Evolutionary conservation across 2,329 filamentous ascomycete genomes (phyloP), one percentile per base, ranked within the genome.

Genomic region (Cladosporium sp.): DNA sequence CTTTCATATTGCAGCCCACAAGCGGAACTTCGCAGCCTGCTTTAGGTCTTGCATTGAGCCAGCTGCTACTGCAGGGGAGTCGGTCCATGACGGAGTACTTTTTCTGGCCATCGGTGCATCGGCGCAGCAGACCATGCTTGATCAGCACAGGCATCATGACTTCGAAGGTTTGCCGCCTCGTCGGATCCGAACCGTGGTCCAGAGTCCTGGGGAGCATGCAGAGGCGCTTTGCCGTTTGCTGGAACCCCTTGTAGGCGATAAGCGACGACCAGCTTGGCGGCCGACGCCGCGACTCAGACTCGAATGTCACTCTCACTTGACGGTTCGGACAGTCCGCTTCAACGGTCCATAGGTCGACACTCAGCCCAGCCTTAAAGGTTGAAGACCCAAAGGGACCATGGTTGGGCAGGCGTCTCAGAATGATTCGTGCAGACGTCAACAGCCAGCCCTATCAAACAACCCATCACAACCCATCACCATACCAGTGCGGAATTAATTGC

Each of bases 161-260:
- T 39, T 62, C n/a, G 48, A 62, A 62, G 59, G 28, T 51, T 54
- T 62, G 25, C 58, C 59, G 59, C 48, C 28, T 53, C 32, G 14
- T 62, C 59, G 59, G 59, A 32, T 53, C 59, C 59, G 32, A 43
- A 62, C 59, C 59, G 53, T 43, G 59, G 59, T 43, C 59, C 59
- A 54, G 21, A 21, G 21, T 34, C 39, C 48, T 62, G 59, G 59
- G 46, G 48, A 62, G 48, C 48, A 36, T 57, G 18, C 32, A 36
- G 48, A 62, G 23, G 43, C 46, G 26, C 18, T 28, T n/a, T 23
- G 46, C 58, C n/a, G 43, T 36, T 21, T 21, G 23, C 26, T 34
- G 43, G 39, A 6, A 49, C 26, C 43, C 46, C 58, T n/a, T 34
- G 21, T 48, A 8, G 25, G 57, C 39, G 32, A 21, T 48, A 21